A percentile compares a stretch with the other conserved stretches of the same genome.
phyloP scores from a whole-genome alignment of 2,329 filamentous ascomycete genomes.

The Apiospora marii region DNA sequence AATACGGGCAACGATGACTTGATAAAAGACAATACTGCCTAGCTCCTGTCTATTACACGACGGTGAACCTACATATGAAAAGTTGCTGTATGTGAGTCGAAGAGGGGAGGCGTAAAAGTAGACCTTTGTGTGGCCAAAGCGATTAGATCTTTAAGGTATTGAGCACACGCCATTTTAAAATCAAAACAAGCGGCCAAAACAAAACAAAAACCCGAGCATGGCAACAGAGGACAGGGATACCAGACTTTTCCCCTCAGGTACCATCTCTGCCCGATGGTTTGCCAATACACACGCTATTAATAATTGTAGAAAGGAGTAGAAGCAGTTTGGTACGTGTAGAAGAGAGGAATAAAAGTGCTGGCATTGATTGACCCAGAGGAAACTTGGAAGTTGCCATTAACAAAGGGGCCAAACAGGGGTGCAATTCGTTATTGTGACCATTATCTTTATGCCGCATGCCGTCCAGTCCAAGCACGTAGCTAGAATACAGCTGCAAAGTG shows the following conservation, averaged over 20 bases:
- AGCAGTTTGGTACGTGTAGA: background rate
- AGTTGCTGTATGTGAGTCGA: background rate
- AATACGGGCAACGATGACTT: background rate
- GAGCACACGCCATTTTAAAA: slow-evolving; percentile 6
- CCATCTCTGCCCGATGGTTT: background rate
- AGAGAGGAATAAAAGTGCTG: background rate
- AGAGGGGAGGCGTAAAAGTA: background rate
- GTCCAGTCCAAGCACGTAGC: background rate
- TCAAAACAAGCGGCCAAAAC: slow-evolving; percentile 12
- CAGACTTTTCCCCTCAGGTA: background rate
- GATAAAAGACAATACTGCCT: background rate
- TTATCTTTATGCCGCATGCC: slow-evolving; percentile 7
- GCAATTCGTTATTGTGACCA: background rate
- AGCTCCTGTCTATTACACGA: background rate
- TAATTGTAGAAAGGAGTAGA: too few species aligned
- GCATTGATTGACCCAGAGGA: background rate
- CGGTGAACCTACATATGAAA: background rate
- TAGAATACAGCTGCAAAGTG: background rate
- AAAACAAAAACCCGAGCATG: slow-evolving; percentile 8
- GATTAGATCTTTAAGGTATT: background rate
- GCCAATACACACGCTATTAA: background rate
- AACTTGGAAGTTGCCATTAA: slow-evolving; percentile 4
- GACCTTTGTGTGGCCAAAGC: background rate
- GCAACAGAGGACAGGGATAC: background rate
- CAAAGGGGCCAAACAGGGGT: background rate